Evolutionary conservation across 129 eudicot species (phyloP).

Genomic region (sunflower (Helianthus annuus)): HanXRQr2.0-SUNRISE NC_035447.2:79994253-79994752

Average conservation of each 20-base stretch:
- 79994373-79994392: slow-evolving; percentile 21
- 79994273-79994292: no score
- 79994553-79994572: slow-evolving; percentile 8
- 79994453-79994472: slow-evolving; percentile 78
- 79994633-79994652: slow-evolving; percentile 29
- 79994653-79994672: slow-evolving; percentile 31
- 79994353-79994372: not conserved
- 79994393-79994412: slow-evolving; percentile 51
- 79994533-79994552: slow-evolving; percentile 20
- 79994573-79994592: slow-evolving; percentile 25
- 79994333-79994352: no score
- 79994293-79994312: no score
- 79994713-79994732: slow-evolving; percentile 1
- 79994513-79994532: slow-evolving; percentile 56
- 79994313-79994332: no score
- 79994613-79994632: slow-evolving; percentile 4
- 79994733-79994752: slow-evolving; percentile 22
- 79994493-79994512: slow-evolving; percentile 68
- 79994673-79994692: slow-evolving; percentile 33
- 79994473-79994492: slow-evolving; percentile 45
- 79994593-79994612: slow-evolving; percentile 29
- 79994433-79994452: slow-evolving; percentile 76
- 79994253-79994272: no score
- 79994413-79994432: slow-evolving; percentile 49
- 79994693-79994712: slow-evolving; percentile 42